phyloP scores from a whole-genome alignment of 2,329 filamentous ascomycete genomes.

The Aspergillus neoniger region DNA sequence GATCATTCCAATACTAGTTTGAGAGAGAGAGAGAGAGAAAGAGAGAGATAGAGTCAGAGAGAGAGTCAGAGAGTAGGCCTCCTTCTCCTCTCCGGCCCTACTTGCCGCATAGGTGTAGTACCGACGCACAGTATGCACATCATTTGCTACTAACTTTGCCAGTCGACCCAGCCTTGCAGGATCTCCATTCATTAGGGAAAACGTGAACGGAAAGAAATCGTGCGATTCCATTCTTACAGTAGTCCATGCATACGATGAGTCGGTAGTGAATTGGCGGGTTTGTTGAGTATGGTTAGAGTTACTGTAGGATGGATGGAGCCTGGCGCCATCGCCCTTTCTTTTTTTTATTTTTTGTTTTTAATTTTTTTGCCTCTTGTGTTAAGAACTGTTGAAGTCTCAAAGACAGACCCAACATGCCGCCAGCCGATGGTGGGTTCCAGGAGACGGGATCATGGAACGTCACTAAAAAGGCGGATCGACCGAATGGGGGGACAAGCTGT shows the following conservation, averaged over 20 bases:
- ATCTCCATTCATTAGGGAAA: conserved; percentile 3
- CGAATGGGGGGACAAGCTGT: background rate
- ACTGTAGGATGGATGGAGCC: too few species aligned
- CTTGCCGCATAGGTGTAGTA: background rate
- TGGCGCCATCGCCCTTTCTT: too few species aligned
- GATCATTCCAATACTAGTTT: conserved; percentile 2
- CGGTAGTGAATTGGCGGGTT: background rate
- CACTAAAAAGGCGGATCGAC: conserved; percentile 19
- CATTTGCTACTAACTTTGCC: conserved; percentile 6
- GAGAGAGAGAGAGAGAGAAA: too few species aligned
- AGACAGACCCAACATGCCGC: conserved; percentile 8
- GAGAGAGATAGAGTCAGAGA: too few species aligned
- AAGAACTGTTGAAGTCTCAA: background rate
- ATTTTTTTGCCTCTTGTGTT: too few species aligned
- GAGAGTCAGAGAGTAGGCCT: too few species aligned
- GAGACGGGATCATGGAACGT: conserved; percentile 22
- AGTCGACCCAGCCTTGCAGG: conserved; percentile 10
- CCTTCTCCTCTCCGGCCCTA: background rate
- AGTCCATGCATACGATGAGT: background rate
- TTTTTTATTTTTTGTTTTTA: too few species aligned
- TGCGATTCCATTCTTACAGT: background rate
- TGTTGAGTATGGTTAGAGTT: background rate
- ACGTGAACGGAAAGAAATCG: background rate
- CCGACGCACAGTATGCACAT: conserved; percentile 12
- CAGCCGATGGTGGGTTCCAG: conserved; percentile 21